Conservation (phyloP, 169 alveolate genomes). For the Plasmodium coatneyi region DNA sequence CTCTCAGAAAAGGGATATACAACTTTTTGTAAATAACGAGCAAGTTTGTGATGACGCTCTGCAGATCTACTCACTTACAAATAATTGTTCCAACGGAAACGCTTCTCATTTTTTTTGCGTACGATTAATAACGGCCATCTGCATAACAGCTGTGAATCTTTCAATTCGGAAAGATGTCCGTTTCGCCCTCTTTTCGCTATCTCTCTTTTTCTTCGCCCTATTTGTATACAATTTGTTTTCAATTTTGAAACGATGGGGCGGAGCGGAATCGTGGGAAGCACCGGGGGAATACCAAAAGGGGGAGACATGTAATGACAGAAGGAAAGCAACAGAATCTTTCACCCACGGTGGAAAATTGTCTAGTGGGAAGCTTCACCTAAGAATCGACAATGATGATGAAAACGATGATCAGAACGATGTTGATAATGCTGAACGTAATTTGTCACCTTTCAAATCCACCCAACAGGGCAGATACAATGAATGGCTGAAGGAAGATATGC, state of each 20-base stretch:
- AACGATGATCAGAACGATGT: not conserved
- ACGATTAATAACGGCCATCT: constrained; percentile 17
- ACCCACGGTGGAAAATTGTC: not conserved
- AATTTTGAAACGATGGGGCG: not conserved
- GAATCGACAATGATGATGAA: not conserved
- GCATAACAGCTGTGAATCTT: not conserved
- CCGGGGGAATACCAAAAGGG: not conserved
- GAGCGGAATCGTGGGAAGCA: not conserved
- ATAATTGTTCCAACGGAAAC: constrained; percentile 6
- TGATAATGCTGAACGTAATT: not conserved
- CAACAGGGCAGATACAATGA: not conserved
- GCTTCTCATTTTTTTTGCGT: not conserved
- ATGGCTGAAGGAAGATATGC: not conserved
- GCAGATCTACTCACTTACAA: constrained; percentile 1
- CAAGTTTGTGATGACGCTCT: constrained; percentile 8
- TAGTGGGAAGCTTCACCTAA: not conserved
- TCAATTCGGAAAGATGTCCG: not conserved
- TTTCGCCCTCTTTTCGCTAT: not conserved
- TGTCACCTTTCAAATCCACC: not conserved
- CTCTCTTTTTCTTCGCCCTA: constrained; percentile 26
- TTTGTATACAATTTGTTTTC: constrained; percentile 21
- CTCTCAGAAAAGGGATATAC: constrained; percentile 9
- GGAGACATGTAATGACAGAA: not conserved
- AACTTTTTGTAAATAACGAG: constrained; percentile 19
- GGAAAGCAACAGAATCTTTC: not conserved